A percentile compares a stretch with the other conserved stretches of the same genome.
Evolutionary conservation across 805 yeast genomes (phyloP).

Genomic region (Candida caryicola): DNA sequence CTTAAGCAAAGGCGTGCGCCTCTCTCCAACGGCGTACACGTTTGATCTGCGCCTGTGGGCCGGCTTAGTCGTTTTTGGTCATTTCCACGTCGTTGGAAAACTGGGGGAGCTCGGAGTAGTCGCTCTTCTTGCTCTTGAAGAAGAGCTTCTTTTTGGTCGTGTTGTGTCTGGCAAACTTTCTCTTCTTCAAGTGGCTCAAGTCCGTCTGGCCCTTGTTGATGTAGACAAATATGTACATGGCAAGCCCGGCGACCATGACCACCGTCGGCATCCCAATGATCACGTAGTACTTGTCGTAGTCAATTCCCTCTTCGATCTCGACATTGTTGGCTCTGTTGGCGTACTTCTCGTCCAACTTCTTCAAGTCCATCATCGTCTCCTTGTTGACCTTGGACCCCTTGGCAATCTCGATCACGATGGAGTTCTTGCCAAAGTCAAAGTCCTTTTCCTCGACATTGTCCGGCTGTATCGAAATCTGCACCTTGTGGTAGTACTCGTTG

Average conservation of each 20-base stretch:
- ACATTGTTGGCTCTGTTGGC: conserved; percentile 27
- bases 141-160: conserved; percentile 31
- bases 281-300: conserved; percentile 59
- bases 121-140: conserved; percentile 21
- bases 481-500: conserved; percentile 50
- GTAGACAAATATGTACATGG: conserved; percentile 63
- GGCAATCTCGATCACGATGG: conserved; percentile 44
- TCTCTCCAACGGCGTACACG: no score
- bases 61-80: conserved; percentile 14
- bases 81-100: conserved; percentile 20
- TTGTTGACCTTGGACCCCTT: conserved; percentile 56
- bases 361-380: conserved; percentile 43
- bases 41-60: no score
- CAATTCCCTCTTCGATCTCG: conserved; percentile 46
- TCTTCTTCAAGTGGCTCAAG: conserved; percentile 36
- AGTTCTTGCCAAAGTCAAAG: conserved; percentile 47
- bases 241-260: conserved; percentile 56
- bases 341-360: conserved; percentile 32
- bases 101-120: conserved; percentile 34
- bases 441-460: conserved; percentile 63
- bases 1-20: no score
- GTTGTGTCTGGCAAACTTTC: conserved; percentile 22
- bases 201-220: conserved; percentile 47
- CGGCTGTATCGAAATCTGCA: conserved; percentile 73
- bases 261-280: conserved; percentile 67